Evolutionary conservation across 2,329 filamentous ascomycete genomes (phyloP), one percentile per base, ranked within the genome.

Genomic region (Diaporthe australafricana): DNA sequence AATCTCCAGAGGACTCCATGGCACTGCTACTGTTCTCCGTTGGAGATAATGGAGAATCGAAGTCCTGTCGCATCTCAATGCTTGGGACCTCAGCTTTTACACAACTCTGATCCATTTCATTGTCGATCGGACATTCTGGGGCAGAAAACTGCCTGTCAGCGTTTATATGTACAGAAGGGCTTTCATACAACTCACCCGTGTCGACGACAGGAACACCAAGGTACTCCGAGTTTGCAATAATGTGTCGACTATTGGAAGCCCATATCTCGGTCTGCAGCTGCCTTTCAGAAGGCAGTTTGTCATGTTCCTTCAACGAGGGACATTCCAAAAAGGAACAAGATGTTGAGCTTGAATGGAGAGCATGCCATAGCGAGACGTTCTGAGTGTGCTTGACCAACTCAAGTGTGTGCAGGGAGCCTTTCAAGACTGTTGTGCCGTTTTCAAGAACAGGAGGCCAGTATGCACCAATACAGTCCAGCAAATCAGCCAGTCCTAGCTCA

Each of bases 231-330:
- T 56, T 56, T 38, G 53, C 30, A 38, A 56, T n/a, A 3, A 56
- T 25, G 9, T 56, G 53, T 38, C 53, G 32, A 25, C 14, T 56
- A 5, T 0, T 0, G 11, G 8, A 4, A 22, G 32, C n/a, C 32
- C 6, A 16, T 1, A 25, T 17, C 17, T 11, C 20, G 8, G 9
- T 40, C 5, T 17, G 11, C 4, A 17, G 16, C 8, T 4, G 3
- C 2, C 1, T 4, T 5, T 38, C 53, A 14, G 9, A 40, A 25
- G 2, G 7, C 2, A 3, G 3, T 20, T 1, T 17, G 0, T 40
- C 14, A 3, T 25, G 4, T 11, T 17, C 20, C 20, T 56, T 40
- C 5, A 0, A 6, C 14, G 32, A 40, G 14, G 6, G n/a, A 6
- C 53, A 9, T 22, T 40, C n/a, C 1, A 9, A 22, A 6, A 25